These are phyloP conservation scores for Erodium maritimum DNA, from an alignment of 345 rosid species.

Conservation along the genomic window DNA sequence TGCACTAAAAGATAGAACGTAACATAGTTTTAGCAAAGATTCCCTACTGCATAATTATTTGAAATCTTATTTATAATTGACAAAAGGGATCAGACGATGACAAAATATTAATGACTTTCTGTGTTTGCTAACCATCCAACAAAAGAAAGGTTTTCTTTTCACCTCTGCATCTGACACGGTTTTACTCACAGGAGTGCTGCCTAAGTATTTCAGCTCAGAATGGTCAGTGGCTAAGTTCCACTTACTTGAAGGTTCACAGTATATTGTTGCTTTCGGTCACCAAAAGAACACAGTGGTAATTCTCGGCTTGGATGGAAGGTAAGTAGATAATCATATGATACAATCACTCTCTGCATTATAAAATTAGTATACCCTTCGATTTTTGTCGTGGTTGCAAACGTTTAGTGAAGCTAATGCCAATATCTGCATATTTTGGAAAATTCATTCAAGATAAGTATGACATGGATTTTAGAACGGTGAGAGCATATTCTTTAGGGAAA, in stretches of 20 bases:
- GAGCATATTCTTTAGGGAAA: too few species aligned
- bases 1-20: too few species aligned
- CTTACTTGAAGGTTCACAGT: slow-evolving; percentile 71
- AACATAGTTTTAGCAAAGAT: too few species aligned
- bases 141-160: neutral
- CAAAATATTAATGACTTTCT: neutral
- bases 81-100: neutral
- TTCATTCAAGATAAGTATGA: too few species aligned
- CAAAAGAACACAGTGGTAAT: slow-evolving; percentile 77
- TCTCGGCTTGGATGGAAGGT: slow-evolving; percentile 98
- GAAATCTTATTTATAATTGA: too few species aligned
- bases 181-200: slow-evolving; percentile 60
- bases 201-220: slow-evolving; percentile 92
- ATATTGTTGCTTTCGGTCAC: slow-evolving; percentile 87
- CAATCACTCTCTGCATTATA: neutral
- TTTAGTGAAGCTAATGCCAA: neutral
- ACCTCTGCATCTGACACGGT: neutral
- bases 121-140: neutral
- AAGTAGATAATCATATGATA: slow-evolving; percentile 4
- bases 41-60: too few species aligned
- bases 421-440: too few species aligned
- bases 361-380: neutral
- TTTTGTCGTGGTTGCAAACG: neutral
- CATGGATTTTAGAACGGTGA: too few species aligned
- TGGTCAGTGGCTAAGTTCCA: slow-evolving; percentile 97